These are phyloP conservation scores for Penicillium aurantiogriseum DNA, from an alignment of 2,329 filamentous ascomycete genomes.

Conservation along the genomic window DNA sequence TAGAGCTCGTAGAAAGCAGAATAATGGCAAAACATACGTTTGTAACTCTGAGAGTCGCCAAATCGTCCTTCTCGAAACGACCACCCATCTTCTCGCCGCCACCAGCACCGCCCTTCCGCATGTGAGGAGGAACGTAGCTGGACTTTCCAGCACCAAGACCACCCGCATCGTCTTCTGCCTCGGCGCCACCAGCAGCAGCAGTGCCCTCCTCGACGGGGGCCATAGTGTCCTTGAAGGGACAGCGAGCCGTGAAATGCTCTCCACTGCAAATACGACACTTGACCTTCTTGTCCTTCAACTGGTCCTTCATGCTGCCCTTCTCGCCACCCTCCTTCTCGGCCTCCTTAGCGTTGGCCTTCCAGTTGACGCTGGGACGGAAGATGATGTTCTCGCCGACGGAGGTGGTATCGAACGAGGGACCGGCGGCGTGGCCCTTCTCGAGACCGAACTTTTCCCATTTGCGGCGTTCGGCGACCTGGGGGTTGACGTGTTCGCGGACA, in stretches of 20 bases:
- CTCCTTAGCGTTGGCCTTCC: slow-evolving; percentile 86
- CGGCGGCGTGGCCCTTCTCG: slow-evolving; percentile 78
- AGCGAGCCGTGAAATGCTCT: slow-evolving; percentile 98
- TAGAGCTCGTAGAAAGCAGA: not conserved
- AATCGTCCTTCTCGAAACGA: slow-evolving; percentile 95
- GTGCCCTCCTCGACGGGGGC: slow-evolving; percentile 59
- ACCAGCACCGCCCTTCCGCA: slow-evolving; percentile 65
- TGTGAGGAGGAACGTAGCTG: slow-evolving; percentile 90
- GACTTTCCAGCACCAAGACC: slow-evolving; percentile 66
- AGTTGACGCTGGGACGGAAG: slow-evolving; percentile 90
- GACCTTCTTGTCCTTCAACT: slow-evolving; percentile 97
- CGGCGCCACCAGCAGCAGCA: slow-evolving; percentile 45
- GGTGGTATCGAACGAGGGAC: slow-evolving; percentile 85
- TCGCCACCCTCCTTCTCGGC: slow-evolving; percentile 48
- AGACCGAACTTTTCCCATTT: slow-evolving; percentile 89
- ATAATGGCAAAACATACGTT: slow-evolving; percentile 66
- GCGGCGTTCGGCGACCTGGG: slow-evolving; percentile 91
- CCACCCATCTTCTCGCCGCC: slow-evolving; percentile 80
- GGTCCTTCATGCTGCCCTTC: slow-evolving; percentile 64
- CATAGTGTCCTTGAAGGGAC: slow-evolving; percentile 99
- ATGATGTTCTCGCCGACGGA: slow-evolving; percentile 97
- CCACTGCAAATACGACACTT: slow-evolving; percentile 99
- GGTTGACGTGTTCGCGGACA: slow-evolving; percentile 92
- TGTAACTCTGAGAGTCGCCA: slow-evolving; percentile 93
- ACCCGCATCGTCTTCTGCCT: slow-evolving; percentile 51